Evolutionary conservation across 768 basidiomycete species (phyloP).

Genomic region (Boletus pseudo-olivaceus): DNA sequence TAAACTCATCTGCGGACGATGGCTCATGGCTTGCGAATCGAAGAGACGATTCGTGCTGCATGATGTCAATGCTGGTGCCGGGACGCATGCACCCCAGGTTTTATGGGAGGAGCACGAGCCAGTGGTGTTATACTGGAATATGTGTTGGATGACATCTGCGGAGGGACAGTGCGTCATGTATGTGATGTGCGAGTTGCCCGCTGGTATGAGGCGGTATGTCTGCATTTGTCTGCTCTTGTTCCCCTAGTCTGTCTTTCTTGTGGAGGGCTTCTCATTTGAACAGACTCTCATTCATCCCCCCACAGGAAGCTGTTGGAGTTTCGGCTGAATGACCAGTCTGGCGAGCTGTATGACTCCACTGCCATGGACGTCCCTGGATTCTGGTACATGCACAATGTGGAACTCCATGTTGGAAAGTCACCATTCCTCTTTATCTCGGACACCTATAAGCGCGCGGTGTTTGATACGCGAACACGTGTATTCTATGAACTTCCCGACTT

Average conservation of each 20-base stretch:
- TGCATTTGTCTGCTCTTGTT: not conserved
- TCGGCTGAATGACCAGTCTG: not conserved
- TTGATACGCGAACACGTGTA: not conserved
- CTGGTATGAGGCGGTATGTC: not conserved
- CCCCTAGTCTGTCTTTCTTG: too few relatives aligned
- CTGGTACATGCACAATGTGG: fast-evolving
- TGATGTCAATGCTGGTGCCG: not conserved
- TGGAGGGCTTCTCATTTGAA: too few relatives aligned
- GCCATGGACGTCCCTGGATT: not conserved
- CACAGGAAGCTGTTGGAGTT: not conserved
- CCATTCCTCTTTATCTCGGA: not conserved
- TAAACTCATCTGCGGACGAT: conserved; percentile 2
- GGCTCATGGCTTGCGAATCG: not conserved
- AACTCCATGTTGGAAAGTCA: not conserved
- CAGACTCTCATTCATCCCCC: too few relatives aligned
- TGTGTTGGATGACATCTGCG: not conserved
- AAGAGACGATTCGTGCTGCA: not conserved
- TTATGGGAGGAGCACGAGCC: not conserved
- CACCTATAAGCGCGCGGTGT: fast-evolving
- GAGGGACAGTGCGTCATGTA: not conserved
- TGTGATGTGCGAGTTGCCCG: not conserved
- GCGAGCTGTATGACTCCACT: not conserved
- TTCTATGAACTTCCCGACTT: not conserved
- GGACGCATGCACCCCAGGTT: not conserved
- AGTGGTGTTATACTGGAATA: not conserved